These are phyloP conservation scores for Penicillium parvum DNA, from an alignment of 495 filamentous ascomycete genomes.

Conservation along the genomic window DNA sequence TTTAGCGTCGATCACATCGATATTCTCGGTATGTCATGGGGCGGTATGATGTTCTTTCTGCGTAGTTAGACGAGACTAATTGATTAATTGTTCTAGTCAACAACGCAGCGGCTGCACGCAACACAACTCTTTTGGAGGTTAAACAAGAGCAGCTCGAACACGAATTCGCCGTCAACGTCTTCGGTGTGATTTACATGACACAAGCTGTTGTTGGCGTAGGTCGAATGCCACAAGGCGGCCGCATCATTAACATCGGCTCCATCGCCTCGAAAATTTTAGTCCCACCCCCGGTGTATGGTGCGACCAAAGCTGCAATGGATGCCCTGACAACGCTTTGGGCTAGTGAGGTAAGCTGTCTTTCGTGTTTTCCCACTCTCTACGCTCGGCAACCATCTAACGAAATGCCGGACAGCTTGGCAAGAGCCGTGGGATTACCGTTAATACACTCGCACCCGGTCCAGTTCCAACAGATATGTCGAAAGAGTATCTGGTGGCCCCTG, in stretches of 20 bases:
- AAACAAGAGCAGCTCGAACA: constrained; percentile 13
- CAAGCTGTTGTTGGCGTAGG: constrained; percentile 40
- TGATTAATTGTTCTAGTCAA: constrained; percentile 9
- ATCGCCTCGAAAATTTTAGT: constrained; percentile 29
- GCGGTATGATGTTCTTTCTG: too few species aligned
- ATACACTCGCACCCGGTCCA: constrained; percentile 34
- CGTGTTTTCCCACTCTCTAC: too few species aligned
- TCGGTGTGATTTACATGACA: constrained; percentile 32
- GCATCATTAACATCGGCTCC: constrained; percentile 44
- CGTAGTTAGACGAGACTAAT: too few species aligned
- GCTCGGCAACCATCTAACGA: too few species aligned
- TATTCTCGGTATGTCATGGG: constrained; percentile 31
- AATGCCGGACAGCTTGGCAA: constrained; percentile 33
- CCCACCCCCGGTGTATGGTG: constrained; percentile 24
- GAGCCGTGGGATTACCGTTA: constrained; percentile 32
- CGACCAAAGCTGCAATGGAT: constrained; percentile 33
- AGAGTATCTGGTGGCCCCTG: too few species aligned
- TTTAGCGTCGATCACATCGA: constrained; percentile 19
- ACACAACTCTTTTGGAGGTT: constrained; percentile 2
- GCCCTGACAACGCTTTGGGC: too few species aligned
- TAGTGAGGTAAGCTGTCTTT: too few species aligned
- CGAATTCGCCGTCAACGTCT: constrained; percentile 30
- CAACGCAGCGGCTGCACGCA: constrained; percentile 12
- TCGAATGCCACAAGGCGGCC: constrained; percentile 37
- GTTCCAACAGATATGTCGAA: constrained; percentile 34